Percentiles rank a stretch among this genome's conserved stretches.
These are phyloP conservation scores for Rhododendron mucronatum DNA, from an alignment of 148 eudicot species.

Conservation along the genomic window DNA sequence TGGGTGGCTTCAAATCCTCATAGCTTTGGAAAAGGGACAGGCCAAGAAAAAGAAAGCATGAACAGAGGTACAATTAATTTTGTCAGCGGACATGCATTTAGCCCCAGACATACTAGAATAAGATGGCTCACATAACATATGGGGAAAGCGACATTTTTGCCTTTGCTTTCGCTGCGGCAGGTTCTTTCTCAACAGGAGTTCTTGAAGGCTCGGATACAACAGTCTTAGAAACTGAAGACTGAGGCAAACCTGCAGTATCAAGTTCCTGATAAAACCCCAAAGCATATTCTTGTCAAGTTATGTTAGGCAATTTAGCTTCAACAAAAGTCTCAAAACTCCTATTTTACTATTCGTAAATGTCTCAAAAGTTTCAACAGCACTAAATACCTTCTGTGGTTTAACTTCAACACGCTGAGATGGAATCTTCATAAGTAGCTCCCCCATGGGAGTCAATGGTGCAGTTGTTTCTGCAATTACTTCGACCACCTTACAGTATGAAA, in stretches of 20 bases:
- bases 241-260: conserved; percentile 19
- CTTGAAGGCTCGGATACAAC: conserved; percentile 24
- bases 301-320: background rate
- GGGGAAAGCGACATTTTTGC: conserved; percentile 58
- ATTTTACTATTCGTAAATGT: background rate
- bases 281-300: background rate
- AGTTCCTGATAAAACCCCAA: conserved; percentile 28
- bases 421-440: conserved; percentile 60
- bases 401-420: conserved; percentile 54
- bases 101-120: background rate
- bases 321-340: background rate
- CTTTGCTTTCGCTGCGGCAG: conserved; percentile 23
- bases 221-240: conserved; percentile 20
- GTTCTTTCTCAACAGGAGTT: conserved; percentile 28
- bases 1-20: conserved; percentile 68
- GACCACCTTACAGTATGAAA: conserved; percentile 76
- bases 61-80: background rate
- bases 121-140: conserved; percentile 52
- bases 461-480: conserved; percentile 92
- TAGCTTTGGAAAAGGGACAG: conserved; percentile 25
- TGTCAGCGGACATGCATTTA: background rate
- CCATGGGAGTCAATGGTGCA: conserved; percentile 73
- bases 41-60: background rate
- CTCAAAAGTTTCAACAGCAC: background rate
- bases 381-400: conserved; percentile 32